These are phyloP conservation scores for Helianthus annuus DNA, from an alignment of 129 eudicot genomes.

Conservation along the genomic window HanXRQr2.0-SUNRISE NC_035444.2:2078397-2078896, in stretches of 20 bases:
- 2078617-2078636: constrained; percentile 71
- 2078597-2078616: constrained; percentile 2
- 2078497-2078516: too few species aligned
- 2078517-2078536: background rate
- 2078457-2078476: too few species aligned
- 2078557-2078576: background rate
- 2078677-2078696: constrained; percentile 94
- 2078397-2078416: too few species aligned
- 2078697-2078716: constrained; percentile 76
- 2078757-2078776: constrained; percentile 59
- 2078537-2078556: background rate
- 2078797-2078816: constrained; percentile 28
- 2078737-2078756: constrained; percentile 78
- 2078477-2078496: too few species aligned
- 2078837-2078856: too few species aligned
- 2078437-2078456: too few species aligned
- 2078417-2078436: too few species aligned
- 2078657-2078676: constrained; percentile 64
- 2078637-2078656: constrained; percentile 92
- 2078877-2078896: background rate
- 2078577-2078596: background rate
- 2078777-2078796: constrained; percentile 66
- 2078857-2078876: background rate
- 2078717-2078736: constrained; percentile 67
- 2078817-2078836: background rate